These are phyloP conservation scores for Mrakia blollopis DNA, from an alignment of 768 basidiomycete species.

Conservation along the genomic window DNA sequence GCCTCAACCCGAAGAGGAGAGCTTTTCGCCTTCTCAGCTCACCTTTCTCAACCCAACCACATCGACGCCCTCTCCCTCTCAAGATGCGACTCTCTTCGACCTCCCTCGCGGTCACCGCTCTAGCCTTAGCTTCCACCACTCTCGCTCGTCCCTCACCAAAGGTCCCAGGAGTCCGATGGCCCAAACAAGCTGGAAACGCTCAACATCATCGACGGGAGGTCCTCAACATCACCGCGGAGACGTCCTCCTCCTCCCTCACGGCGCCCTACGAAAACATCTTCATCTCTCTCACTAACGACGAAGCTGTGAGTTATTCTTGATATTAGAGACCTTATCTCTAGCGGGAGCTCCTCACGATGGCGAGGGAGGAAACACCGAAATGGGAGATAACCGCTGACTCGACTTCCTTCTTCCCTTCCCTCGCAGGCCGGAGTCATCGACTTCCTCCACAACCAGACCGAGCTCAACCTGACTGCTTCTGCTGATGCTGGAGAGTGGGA, in stretches of 20 bases:
- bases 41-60: no score
- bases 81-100: background rate
- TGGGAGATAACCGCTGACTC: background rate
- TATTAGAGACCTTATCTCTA: no score
- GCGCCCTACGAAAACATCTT: conserved; percentile 31
- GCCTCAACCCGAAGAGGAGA: no score
- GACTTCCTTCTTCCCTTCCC: background rate
- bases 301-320: conserved; percentile 28
- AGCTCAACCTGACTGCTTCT: conserved; percentile 35
- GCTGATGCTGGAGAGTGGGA: conserved; percentile 30
- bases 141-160: background rate
- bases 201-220: background rate
- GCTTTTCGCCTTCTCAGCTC: no score
- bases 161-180: background rate
- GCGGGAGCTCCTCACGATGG: no score
- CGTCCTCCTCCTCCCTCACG: background rate
- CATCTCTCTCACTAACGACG: conserved; percentile 34
- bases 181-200: background rate
- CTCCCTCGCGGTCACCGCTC: background rate
- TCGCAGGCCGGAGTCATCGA: conserved; percentile 27
- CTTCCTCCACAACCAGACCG: conserved; percentile 34
- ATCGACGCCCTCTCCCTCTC: background rate
- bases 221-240: background rate
- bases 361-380: no score
- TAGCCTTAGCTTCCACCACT: background rate